Conservation (phyloP, 768 basidiomycete species). For the Pulveroboletus frians region DNA sequence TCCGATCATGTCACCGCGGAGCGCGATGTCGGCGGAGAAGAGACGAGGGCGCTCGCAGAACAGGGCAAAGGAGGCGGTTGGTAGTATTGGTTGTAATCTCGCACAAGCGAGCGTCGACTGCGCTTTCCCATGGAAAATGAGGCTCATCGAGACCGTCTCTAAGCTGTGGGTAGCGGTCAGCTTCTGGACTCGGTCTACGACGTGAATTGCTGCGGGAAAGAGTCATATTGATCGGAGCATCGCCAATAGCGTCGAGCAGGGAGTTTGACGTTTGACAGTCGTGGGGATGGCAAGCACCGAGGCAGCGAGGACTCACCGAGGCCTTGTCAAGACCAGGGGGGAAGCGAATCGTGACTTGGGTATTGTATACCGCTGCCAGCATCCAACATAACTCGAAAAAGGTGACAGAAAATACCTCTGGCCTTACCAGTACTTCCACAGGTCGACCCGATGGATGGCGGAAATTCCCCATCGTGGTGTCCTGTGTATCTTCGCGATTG, state of each 20-base stretch:
- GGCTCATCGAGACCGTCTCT: background rate
- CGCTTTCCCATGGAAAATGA: background rate
- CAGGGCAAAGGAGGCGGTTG: too few relatives aligned
- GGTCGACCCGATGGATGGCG: background rate
- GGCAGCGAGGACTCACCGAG: background rate
- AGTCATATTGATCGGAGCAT: too few relatives aligned
- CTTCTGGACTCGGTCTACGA: background rate
- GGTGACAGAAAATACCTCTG: too few relatives aligned
- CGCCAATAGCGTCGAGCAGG: background rate
- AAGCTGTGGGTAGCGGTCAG: too few relatives aligned
- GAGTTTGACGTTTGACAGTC: background rate
- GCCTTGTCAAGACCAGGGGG: background rate
- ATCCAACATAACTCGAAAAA: background rate
- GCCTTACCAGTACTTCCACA: too few relatives aligned
- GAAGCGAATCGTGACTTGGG: background rate
- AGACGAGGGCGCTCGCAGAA: background rate
- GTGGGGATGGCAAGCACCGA: background rate
- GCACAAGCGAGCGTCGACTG: background rate
- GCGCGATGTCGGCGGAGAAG: conserved; percentile 4
- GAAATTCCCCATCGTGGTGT: background rate
- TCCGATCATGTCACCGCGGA: conserved; percentile 1
- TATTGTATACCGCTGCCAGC: background rate
- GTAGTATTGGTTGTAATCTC: background rate
- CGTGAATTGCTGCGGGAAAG: too few relatives aligned
- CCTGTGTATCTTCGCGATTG: background rate